Evolutionary conservation across 805 yeast genomes (phyloP), one percentile per base, ranked within the genome.

Genomic region (Saccharomycopsis sp.): DNA sequence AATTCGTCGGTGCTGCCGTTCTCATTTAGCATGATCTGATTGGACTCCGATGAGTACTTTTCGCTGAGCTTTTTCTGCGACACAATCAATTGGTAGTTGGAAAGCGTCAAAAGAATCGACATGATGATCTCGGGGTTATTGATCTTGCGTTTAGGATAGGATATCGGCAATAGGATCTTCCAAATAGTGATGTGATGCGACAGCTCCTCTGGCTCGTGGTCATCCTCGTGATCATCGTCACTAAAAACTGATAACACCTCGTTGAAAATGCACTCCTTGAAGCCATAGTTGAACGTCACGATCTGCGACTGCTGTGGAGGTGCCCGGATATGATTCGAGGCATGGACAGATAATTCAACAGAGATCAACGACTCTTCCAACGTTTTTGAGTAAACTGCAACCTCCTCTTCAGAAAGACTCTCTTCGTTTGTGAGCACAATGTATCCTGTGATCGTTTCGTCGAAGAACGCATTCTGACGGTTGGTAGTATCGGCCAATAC

Each of bases 401-500:
- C 23, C 29, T 58, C 61, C 20, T 52, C 29, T 7, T 9, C 56
- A 22, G 23, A 22, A 1, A 61, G 25, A 7, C 25, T 17, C 19
- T 62, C 61, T 12, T 41, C 24, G 44, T 59, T 59, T 20, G 59
- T 44, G 14, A 62, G 44, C 7, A 62, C 64, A 5, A 62, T 53
- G 24, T 59, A 62, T 3, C 64, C 64, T 15, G 52, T 56, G 17
- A 62, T 38, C 2, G 57, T 44, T 52, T 62, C 64, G 47, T 62
- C 64, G 38, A 62, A 62, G 44, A 62, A 62, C 12, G 64, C 61
- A 51, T 59, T 62, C 44, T 60, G 58, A 14, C 64, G 51, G 29
- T 57, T 59, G 9, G 56, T 53, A 17, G 62, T 54, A 3, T 57
- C 61, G 3, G 57, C 59, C 35, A 62, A 54, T 7, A 50, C 14